Evolutionary conservation across 148 eudicot species (phyloP).

Genomic region (Selenicereus undatus): DNA sequence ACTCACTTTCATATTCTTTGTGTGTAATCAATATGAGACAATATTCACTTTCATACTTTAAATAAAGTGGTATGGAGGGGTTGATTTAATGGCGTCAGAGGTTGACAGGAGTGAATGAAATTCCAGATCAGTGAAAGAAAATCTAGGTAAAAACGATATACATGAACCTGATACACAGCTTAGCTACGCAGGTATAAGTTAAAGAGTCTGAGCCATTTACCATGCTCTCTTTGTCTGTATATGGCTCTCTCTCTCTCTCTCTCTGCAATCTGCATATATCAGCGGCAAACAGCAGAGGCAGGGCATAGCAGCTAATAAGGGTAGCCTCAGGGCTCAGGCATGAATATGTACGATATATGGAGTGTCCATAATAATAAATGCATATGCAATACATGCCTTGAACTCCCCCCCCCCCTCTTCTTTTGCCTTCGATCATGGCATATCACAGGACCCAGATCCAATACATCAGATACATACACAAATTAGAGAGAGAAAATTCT

Average conservation of each 20-base stretch:
- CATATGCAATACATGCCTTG: slow-evolving; percentile 8
- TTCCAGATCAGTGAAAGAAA: too few relatives aligned
- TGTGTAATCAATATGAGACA: too few relatives aligned
- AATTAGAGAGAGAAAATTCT: neutral
- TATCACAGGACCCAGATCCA: slow-evolving; percentile 11
- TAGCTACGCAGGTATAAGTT: neutral
- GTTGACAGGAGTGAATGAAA: neutral
- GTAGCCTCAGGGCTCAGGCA: neutral
- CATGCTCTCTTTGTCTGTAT: neutral
- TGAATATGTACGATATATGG: neutral
- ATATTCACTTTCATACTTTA: too few relatives aligned
- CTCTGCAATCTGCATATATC: neutral
- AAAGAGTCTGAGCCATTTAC: neutral
- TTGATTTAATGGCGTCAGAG: neutral
- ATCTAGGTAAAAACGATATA: too few relatives aligned
- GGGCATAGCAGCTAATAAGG: neutral
- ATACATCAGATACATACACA: neutral
- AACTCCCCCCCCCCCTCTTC: neutral
- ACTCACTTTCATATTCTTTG: too few relatives aligned
- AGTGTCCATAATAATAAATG: neutral
- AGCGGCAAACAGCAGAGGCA: neutral
- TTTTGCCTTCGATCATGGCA: slow-evolving; percentile 23
- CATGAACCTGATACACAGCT: neutral
- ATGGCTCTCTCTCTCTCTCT: neutral
- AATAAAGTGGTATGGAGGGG: too few relatives aligned